phyloP scores from a whole-genome alignment of 225 moss, liverwort and hornwort species.

The Pseudisothecium myosuroides region DNA sequence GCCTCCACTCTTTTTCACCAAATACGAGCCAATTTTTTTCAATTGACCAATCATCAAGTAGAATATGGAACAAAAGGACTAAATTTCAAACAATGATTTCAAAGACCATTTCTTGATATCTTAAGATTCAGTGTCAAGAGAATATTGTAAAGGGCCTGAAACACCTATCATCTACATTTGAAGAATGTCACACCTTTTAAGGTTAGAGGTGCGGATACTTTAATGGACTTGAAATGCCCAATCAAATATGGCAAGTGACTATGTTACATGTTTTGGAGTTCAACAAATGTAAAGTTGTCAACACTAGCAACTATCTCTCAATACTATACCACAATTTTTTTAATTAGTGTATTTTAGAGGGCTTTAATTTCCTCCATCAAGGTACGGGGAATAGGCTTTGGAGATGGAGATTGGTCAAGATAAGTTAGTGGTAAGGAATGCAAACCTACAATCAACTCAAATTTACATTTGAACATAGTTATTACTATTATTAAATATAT shows the following conservation, averaged over 20 bases:
- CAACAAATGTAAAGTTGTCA: neutral
- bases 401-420: neutral
- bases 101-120: neutral
- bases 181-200: neutral
- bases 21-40: neutral
- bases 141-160: accelerated
- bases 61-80: no score
- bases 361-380: neutral
- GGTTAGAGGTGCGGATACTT: neutral
- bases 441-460: neutral
- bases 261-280: neutral
- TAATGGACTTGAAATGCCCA: neutral
- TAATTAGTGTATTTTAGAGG: neutral
- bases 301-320: neutral
- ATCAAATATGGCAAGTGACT: no score
- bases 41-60: neutral
- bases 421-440: neutral
- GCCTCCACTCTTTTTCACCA: accelerated
- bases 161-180: neutral
- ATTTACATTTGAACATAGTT: neutral
- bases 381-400: neutral
- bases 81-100: neutral
- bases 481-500: neutral
- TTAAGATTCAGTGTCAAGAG: accelerated
- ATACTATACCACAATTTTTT: neutral